Conservation (phyloP, 805 yeast species). For the Hanseniaspora jakobsenii region DNA sequence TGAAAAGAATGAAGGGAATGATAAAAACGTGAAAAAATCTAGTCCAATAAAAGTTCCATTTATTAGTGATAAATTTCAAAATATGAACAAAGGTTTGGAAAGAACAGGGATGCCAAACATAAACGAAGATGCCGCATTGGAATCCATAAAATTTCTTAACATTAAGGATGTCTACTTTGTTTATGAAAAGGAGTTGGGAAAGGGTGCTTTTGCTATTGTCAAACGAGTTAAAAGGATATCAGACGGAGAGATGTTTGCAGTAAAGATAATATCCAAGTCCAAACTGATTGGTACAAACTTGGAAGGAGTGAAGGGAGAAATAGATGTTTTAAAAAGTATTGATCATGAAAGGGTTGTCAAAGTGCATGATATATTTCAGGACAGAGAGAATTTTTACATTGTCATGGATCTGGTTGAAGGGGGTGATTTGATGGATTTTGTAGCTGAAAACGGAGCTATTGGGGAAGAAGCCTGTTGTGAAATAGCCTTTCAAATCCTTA, state of each 20-base stretch:
- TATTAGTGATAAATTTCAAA: not conserved
- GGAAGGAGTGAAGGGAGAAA: conserved; percentile 75
- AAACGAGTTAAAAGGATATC: conserved; percentile 73
- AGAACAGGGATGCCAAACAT: not conserved
- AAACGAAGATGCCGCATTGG: not conserved
- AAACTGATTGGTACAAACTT: conserved; percentile 33
- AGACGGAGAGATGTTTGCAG: conserved; percentile 70
- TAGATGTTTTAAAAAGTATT: conserved; percentile 62
- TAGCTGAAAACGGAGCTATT: conserved; percentile 80
- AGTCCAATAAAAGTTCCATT: not conserved
- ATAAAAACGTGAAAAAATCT: not conserved
- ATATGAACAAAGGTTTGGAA: not conserved
- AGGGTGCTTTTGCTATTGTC: conserved; percentile 97
- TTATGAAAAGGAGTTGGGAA: conserved; percentile 45
- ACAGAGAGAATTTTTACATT: conserved; percentile 62
- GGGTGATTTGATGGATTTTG: conserved; percentile 96
- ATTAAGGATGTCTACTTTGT: not conserved
- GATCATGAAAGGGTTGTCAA: conserved; percentile 79
- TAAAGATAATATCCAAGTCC: conserved; percentile 73
- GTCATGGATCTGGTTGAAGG: conserved; percentile 95
- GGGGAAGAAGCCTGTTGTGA: conserved; percentile 86
- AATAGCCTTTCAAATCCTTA: conserved; percentile 69
- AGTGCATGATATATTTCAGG: conserved; percentile 76
- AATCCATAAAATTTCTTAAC: not conserved
- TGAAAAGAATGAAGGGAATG: not conserved